Evolutionary conservation across 2,329 filamentous ascomycete genomes (phyloP).

Genomic region (Neoscytalidium dimidiatum): DNA sequence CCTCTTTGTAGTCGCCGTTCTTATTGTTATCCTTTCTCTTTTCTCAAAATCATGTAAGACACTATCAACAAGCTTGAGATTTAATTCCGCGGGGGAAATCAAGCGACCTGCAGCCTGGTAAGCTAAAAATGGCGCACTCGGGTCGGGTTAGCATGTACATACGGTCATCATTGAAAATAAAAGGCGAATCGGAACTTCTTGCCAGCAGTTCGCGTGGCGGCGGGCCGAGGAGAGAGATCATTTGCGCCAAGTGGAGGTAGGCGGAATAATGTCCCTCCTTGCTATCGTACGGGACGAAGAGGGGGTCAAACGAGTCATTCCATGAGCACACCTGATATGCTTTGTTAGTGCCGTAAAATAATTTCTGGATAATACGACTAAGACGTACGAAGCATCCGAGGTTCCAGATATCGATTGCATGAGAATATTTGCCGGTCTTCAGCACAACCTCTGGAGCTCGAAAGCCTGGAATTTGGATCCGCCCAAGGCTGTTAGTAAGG

Average conservation of each 20-base stretch:
- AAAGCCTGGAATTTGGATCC: background rate
- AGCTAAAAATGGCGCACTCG: background rate
- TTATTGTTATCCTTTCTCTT: background rate
- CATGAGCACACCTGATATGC: background rate
- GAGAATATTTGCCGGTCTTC: background rate
- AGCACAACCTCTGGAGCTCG: background rate
- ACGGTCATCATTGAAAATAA: background rate
- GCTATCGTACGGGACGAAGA: background rate
- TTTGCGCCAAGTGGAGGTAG: background rate
- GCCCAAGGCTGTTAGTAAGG: accelerated
- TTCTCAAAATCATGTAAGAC: background rate
- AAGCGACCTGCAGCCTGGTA: background rate
- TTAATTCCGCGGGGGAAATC: background rate
- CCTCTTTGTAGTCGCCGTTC: background rate
- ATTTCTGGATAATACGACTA: background rate
- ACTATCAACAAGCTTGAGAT: background rate
- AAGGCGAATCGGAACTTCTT: background rate
- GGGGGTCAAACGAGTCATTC: background rate
- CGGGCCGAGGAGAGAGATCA: background rate
- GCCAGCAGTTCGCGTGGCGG: background rate
- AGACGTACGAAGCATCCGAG: background rate
- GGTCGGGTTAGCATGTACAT: background rate
- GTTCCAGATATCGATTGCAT: background rate
- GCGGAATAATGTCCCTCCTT: background rate
- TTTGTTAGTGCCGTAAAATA: background rate